phyloP scores from a whole-genome alignment of 192 early-diverging fungal species.

The Endogone sp. region DNA sequence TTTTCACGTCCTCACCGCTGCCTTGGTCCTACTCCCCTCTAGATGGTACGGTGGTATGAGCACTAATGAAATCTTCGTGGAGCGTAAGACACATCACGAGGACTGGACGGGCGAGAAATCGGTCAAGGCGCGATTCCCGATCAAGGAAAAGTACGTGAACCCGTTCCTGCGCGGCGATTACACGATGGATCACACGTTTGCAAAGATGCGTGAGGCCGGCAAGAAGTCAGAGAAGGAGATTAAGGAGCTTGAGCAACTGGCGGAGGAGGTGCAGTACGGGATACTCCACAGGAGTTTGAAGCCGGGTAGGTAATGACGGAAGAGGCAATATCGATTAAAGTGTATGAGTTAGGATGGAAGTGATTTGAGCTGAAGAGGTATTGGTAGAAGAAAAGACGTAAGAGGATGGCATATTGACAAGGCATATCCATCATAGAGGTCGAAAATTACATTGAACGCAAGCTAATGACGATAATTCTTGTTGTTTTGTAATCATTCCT shows the following conservation, averaged over 20 bases:
- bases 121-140: conserved; percentile 91
- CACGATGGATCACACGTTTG: conserved; percentile 73
- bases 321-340: too few species aligned
- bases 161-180: conserved; percentile 77
- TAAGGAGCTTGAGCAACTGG: conserved; percentile 63
- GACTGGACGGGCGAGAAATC: conserved; percentile 96
- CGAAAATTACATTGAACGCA: too few species aligned
- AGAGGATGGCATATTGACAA: too few species aligned
- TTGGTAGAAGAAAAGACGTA: too few species aligned
- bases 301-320: conserved; percentile 53
- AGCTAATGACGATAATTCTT: neutral
- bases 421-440: too few species aligned
- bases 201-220: conserved; percentile 75
- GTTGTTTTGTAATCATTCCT: neutral
- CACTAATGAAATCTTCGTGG: conserved; percentile 86
- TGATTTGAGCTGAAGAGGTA: too few species aligned
- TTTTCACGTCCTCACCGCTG: too few species aligned
- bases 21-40: neutral
- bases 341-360: too few species aligned
- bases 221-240: conserved; percentile 86
- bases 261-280: conserved; percentile 70
- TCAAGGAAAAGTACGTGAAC: conserved; percentile 97
- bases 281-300: conserved; percentile 69
- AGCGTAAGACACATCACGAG: conserved; percentile 97
- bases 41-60: conserved; percentile 96